These are phyloP conservation scores for Hericium rajendrae DNA, from an alignment of 768 basidiomycete genomes.

Conservation along the genomic window DNA sequence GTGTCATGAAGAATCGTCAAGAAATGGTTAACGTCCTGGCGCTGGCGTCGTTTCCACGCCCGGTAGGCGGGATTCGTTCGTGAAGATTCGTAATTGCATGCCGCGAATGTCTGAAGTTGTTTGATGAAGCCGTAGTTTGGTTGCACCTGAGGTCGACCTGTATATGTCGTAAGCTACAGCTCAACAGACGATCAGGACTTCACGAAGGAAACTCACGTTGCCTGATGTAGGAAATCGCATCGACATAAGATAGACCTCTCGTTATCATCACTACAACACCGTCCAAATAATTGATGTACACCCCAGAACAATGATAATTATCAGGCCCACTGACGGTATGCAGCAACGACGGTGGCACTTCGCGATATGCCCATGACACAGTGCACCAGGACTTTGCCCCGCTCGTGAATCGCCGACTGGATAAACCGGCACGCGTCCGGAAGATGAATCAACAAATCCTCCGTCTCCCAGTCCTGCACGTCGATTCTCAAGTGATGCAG, in stretches of 20 bases:
- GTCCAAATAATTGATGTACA: not conserved
- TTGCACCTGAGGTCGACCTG: conserved; percentile 29
- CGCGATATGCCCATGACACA: conserved; percentile 68
- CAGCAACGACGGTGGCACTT: conserved; percentile 64
- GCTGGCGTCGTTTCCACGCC: conserved; percentile 48
- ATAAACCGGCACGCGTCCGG: conserved; percentile 54
- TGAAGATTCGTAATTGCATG: conserved; percentile 39
- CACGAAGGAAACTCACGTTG: conserved; percentile 25
- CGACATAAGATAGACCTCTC: conserved; percentile 2
- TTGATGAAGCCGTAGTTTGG: conserved; percentile 45
- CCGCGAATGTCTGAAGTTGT: conserved; percentile 45
- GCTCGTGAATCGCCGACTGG: conserved; percentile 38
- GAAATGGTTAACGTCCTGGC: conserved; percentile 43
- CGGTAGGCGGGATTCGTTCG: conserved; percentile 36
- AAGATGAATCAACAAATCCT: conserved; percentile 56
- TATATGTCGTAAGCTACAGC: not conserved
- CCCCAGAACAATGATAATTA: not conserved
- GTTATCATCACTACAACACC: conserved; percentile 11
- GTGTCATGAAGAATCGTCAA: conserved; percentile 44
- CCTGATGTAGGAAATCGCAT: conserved; percentile 18
- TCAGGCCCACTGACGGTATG: conserved; percentile 49
- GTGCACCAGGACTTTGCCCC: conserved; percentile 58
- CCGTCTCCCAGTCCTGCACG: conserved; percentile 40
- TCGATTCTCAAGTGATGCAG: conserved; percentile 61
- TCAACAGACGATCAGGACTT: not conserved